These are phyloP conservation scores for Fraxinus paxiana DNA, from an alignment of 305 asterid species.

Conservation along the genomic window DNA sequence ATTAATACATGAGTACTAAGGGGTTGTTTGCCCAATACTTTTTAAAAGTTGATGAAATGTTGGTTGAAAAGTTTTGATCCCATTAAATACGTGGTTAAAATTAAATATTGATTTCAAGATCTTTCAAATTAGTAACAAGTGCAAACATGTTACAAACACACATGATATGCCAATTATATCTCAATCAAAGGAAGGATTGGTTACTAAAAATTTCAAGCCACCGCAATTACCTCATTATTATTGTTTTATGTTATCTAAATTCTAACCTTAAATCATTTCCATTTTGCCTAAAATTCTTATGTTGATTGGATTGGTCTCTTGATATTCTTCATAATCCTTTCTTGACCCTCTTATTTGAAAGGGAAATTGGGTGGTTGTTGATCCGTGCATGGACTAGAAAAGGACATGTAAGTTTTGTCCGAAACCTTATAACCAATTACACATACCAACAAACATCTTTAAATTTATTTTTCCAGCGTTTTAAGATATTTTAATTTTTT, in stretches of 20 bases:
- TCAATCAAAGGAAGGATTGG: constrained; percentile 32
- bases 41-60: no score
- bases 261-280: constrained; percentile 39
- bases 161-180: constrained; percentile 41
- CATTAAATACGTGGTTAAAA: no score
- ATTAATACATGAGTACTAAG: background rate
- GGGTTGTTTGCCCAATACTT: background rate
- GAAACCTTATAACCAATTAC: background rate
- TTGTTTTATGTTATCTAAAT: constrained; percentile 28
- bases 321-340: constrained; percentile 14
- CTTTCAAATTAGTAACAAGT: no score
- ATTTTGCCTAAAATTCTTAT: constrained; percentile 25
- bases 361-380: background rate
- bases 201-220: constrained; percentile 26
- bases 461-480: background rate
- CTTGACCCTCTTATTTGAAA: background rate
- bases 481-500: background rate
- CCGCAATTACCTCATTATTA: constrained; percentile 31
- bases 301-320: constrained; percentile 27
- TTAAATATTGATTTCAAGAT: no score
- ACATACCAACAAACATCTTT: background rate
- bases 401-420: background rate
- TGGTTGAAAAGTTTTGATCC: no score
- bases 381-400: background rate
- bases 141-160: no score